A percentile compares a stretch with the other conserved stretches of the same genome.
Conservation (phyloP, 345 rosid genomes). For the Mangifera indica region DNA sequence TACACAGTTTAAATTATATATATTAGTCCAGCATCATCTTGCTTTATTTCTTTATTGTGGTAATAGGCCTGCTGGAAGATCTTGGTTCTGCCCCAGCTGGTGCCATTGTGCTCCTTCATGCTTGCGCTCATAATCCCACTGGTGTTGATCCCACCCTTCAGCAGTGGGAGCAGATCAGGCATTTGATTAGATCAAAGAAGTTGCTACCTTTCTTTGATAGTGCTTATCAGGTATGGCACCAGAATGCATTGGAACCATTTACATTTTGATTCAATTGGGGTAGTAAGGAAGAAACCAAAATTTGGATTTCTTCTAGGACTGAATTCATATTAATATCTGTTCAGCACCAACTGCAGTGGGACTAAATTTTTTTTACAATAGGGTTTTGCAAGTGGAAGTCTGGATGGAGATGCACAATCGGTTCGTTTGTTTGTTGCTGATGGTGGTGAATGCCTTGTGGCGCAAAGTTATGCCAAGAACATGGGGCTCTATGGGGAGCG, state of each 20-base stretch:
- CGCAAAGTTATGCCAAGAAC: constrained; percentile 93
- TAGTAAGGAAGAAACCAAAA: neutral
- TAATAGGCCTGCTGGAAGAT: constrained; percentile 75
- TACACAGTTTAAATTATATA: neutral
- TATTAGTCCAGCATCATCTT: neutral
- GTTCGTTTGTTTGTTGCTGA: constrained; percentile 82
- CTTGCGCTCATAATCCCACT: constrained; percentile 98
- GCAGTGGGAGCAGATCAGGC: constrained; percentile 89
- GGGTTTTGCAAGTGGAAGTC: constrained; percentile 94
- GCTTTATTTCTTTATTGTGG: constrained; percentile 10
- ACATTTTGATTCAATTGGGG: neutral
- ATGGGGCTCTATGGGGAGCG: constrained; percentile 96
- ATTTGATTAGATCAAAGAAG: constrained; percentile 68
- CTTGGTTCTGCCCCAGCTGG: constrained; percentile 86
- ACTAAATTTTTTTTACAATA: constrained; percentile 21
- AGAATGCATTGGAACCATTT: neutral
- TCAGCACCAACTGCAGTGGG: neutral
- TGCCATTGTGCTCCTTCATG: constrained; percentile 88
- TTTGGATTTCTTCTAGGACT: neutral
- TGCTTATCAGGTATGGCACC: constrained; percentile 73
- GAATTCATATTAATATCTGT: neutral
- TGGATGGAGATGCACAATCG: constrained; percentile 75
- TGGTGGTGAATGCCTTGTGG: constrained; percentile 81
- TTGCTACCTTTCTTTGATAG: constrained; percentile 93
- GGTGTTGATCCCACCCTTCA: constrained; percentile 90